Percentiles rank a stretch among this genome's conserved stretches.
Evolutionary conservation across 2,329 filamentous ascomycete genomes (phyloP).

Genomic region (Orbilia blumenaviensis): DNA sequence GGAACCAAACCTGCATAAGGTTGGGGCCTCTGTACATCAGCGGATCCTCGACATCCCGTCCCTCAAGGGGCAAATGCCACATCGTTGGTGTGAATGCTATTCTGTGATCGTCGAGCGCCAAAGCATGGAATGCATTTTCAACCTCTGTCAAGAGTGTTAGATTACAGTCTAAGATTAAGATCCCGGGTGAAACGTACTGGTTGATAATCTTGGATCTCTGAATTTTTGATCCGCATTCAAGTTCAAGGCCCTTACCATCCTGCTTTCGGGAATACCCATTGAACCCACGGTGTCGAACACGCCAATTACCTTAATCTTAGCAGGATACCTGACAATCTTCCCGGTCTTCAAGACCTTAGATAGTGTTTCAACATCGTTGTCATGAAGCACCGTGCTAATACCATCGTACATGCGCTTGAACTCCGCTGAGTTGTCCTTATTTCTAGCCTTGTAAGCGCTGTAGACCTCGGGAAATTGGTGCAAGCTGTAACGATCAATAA

Average conservation of each 20-base stretch:
- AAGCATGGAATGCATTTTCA: constrained; percentile 61
- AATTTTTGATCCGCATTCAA: constrained; percentile 53
- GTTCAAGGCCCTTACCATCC: constrained; percentile 53
- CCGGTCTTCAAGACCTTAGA: constrained; percentile 33
- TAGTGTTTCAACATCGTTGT: constrained; percentile 40
- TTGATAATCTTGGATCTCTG: constrained; percentile 38
- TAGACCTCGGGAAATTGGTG: constrained; percentile 43
- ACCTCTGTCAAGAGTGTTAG: constrained; percentile 57
- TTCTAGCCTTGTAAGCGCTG: constrained; percentile 44
- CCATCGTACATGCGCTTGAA: constrained; percentile 45
- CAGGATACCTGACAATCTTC: constrained; percentile 45
- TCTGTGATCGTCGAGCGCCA: constrained; percentile 61
- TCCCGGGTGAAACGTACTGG: constrained; percentile 8
- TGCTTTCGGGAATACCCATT: constrained; percentile 59
- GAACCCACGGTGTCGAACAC: constrained; percentile 60
- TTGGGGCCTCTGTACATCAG: constrained; percentile 33
- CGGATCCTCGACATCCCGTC: constrained; percentile 55
- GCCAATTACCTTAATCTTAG: constrained; percentile 58
- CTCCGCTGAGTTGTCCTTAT: constrained; percentile 31
- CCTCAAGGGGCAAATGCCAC: constrained; percentile 63
- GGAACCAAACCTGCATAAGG: constrained; percentile 50
- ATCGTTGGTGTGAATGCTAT: constrained; percentile 66
- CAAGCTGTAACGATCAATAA: constrained; percentile 50
- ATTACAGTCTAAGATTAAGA: not conserved
- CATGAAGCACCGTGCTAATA: constrained; percentile 33